Conservation (phyloP, 2,329 filamentous ascomycete genomes). For the Alternaria conjuncta region DNA sequence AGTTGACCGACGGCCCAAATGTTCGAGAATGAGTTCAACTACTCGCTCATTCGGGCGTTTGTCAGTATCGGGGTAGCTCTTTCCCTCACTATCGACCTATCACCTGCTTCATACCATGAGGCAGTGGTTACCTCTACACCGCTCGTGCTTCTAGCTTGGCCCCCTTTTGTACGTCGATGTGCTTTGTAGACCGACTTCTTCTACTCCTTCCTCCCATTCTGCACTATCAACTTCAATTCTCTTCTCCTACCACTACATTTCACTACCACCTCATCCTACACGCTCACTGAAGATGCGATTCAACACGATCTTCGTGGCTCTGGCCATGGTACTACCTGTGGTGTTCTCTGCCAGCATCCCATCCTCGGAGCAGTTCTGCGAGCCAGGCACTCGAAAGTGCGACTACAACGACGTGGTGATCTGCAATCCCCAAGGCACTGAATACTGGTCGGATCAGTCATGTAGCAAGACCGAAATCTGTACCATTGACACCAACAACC, state of each 20-base stretch:
- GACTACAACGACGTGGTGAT: neutral
- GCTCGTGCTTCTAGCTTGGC: neutral
- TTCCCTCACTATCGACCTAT: neutral
- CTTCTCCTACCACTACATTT: neutral
- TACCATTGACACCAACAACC: neutral
- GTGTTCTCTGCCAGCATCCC: neutral
- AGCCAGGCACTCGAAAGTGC: neutral
- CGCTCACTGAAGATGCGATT: slow-evolving; percentile 11
- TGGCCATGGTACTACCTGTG: neutral
- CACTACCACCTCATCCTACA: neutral
- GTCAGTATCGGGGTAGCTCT: neutral
- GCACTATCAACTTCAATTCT: neutral
- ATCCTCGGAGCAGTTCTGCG: neutral
- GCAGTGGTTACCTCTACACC: neutral
- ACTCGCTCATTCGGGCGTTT: neutral
- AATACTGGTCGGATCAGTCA: neutral
- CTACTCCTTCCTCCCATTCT: neutral
- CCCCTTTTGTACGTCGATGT: neutral
- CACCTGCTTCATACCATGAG: neutral
- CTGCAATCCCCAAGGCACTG: neutral
- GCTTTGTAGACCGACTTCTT: neutral
- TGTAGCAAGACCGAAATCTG: neutral
- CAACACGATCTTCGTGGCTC: neutral
- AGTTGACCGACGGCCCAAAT: neutral
- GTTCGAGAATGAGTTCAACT: neutral